phyloP scores from a whole-genome alignment of 805 yeast genomes.

The Barnettozyma vustinii region DNA sequence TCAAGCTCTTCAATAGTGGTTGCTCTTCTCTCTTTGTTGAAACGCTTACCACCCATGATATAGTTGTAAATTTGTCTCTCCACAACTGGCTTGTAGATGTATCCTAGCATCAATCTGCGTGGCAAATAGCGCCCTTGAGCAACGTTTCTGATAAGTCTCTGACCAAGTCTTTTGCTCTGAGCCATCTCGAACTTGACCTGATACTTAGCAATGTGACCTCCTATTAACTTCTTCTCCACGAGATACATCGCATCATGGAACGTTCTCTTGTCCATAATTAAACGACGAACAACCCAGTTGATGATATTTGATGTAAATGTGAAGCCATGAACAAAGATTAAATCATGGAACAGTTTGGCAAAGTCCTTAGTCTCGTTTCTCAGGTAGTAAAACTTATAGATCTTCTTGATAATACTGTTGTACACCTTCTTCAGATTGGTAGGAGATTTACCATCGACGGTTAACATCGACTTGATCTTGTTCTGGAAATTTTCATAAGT shows the following conservation, averaged over 20 bases:
- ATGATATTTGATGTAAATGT: constrained; percentile 28
- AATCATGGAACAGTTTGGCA: constrained; percentile 13
- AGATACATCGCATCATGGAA: constrained; percentile 27
- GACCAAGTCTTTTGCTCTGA: constrained; percentile 12
- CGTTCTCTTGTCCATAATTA: constrained; percentile 25
- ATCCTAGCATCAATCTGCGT: constrained; percentile 26
- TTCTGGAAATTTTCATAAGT: constrained; percentile 20
- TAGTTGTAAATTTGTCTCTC: constrained; percentile 24
- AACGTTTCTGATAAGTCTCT: constrained; percentile 19
- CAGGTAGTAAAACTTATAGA: constrained; percentile 8
- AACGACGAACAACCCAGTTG: constrained; percentile 27
- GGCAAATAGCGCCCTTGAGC: constrained; percentile 17
- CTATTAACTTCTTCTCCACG: constrained; percentile 30
- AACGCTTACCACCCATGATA: constrained; percentile 11
- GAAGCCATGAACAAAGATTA: constrained; percentile 23
- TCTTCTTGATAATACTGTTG: constrained; percentile 13
- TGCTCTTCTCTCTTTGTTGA: constrained; percentile 8
- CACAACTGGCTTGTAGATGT: constrained; percentile 19
- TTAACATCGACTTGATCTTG: constrained; percentile 12
- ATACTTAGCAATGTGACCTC: constrained; percentile 28
- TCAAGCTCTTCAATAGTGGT: constrained; percentile 18
- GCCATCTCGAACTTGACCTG: constrained; percentile 7
- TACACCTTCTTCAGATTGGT: constrained; percentile 21
- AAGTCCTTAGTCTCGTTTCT: constrained; percentile 7
- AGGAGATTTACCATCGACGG: constrained; percentile 18